phyloP scores from a whole-genome alignment of 257 asterid genomes.

The Primulina eburnea region DNA sequence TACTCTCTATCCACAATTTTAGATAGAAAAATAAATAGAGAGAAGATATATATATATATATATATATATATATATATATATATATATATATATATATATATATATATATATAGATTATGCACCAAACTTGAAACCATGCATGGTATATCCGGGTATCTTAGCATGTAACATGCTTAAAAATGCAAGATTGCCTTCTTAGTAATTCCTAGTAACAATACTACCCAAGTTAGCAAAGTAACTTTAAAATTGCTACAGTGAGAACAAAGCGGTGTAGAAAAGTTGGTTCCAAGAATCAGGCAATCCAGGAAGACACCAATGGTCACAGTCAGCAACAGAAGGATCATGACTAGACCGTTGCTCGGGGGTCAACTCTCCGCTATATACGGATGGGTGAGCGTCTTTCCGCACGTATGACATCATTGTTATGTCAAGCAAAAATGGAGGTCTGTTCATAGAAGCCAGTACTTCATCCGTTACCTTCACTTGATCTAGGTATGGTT shows the following conservation, averaged over 20 bases:
- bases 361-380: constrained; percentile 73
- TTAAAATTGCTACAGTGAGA: constrained; percentile 32
- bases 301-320: constrained; percentile 99
- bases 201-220: too few species aligned
- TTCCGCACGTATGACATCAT: constrained; percentile 80
- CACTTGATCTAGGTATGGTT: constrained; percentile 56
- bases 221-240: background rate
- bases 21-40: too few species aligned
- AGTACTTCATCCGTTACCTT: constrained; percentile 51
- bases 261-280: constrained; percentile 65
- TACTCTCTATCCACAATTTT: too few species aligned
- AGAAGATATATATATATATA: too few species aligned
- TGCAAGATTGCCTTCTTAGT: too few species aligned
- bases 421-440: constrained; percentile 81
- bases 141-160: too few species aligned
- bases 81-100: too few species aligned
- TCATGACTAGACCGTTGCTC: constrained; percentile 80
- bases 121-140: too few species aligned
- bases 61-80: too few species aligned
- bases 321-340: constrained; percentile 70
- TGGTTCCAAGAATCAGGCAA: constrained; percentile 98
- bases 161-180: too few species aligned
- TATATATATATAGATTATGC: too few species aligned
- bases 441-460: constrained; percentile 61
- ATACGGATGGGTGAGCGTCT: constrained; percentile 94